Evolutionary conservation across 192 early-diverging fungal genomes (phyloP).

Genomic region (Rhizoclosmatium sp.): DNA sequence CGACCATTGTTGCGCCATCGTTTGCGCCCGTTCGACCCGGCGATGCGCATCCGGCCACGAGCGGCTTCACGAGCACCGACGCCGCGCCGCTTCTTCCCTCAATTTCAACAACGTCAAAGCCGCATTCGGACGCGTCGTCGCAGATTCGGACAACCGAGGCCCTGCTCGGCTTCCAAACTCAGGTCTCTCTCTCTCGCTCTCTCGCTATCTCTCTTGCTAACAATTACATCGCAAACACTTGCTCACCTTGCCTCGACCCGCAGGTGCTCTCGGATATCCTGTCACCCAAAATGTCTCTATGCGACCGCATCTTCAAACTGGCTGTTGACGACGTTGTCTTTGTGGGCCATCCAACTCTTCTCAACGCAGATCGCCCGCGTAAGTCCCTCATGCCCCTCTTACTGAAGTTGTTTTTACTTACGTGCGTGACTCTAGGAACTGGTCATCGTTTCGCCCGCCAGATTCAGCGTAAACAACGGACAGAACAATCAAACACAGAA

Average conservation of each 20-base stretch:
- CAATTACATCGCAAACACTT: too few relatives aligned
- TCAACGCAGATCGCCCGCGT: slow-evolving; percentile 66
- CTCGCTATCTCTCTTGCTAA: not conserved
- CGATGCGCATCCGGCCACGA: slow-evolving; percentile 18
- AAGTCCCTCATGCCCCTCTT: slow-evolving; percentile 17
- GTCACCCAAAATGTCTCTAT: slow-evolving; percentile 81
- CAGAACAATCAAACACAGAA: slow-evolving; percentile 22
- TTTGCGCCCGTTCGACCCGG: not conserved
- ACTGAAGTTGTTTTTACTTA: slow-evolving; percentile 15
- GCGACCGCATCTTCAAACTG: slow-evolving; percentile 87
- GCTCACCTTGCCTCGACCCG: slow-evolving; percentile 74
- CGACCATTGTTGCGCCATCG: slow-evolving; percentile 13
- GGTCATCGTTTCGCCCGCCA: slow-evolving; percentile 34
- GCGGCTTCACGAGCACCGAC: not conserved
- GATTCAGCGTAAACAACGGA: slow-evolving; percentile 47
- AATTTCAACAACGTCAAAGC: not conserved
- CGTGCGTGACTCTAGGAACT: slow-evolving; percentile 15
- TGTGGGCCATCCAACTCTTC: slow-evolving; percentile 70
- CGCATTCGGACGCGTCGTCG: not conserved
- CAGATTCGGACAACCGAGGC: not conserved
- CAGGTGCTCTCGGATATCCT: slow-evolving; percentile 83
- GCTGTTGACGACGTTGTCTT: slow-evolving; percentile 87
- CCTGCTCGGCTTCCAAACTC: not conserved
- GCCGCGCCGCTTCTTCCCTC: not conserved
- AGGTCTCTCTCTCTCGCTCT: not conserved